Base-by-base conservation (phyloP, 169 alveolate genomes). In the Amoebophrya sp. region DNA sequence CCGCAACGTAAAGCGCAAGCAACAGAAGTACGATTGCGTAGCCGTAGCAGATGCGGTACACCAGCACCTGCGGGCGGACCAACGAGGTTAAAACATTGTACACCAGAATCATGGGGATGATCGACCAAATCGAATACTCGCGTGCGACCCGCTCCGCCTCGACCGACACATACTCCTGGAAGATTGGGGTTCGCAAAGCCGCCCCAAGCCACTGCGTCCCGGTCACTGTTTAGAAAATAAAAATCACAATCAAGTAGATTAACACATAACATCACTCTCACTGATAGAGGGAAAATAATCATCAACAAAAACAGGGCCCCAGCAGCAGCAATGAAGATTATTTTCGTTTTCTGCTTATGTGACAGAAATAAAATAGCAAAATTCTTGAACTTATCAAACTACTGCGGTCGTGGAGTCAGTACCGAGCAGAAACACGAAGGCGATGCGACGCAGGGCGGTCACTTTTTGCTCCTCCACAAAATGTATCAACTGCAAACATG, bases 131-230 rank as follows among this genome's bases (percentile, higher is more conserved):
- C 10, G 83, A 7, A 25, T 66, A 66, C 35, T 66, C 83, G 38
- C 83, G 29, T 0, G 83, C 83, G 38, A 25, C 32, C 35, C 83
- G 83, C 35, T 66, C 83, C 7, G 38, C 35, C 83, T 66, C 83
- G 32, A 66, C 83, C 35, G 83, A 66, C 0, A 66, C 83, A 25
- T 66, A 66, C 83, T 66, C 83, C 35, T 66, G 83, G 83, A 66
- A 66, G 18, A 66, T 66, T 1, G 83, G 83, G 32, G 83, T 66
- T 3, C 83, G 12, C 39, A 66, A 25, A 2, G 83, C 83, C 12
- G 83, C 83, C 0, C 83, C 83, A 0, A 66, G 32, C 83, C 83
- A 66, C 35, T 66, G 83, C 7, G 83, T 66, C 7, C 83, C 83
- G 38, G 83, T 66, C 12, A 66, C 83, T 41, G 54, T 41, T 41